A percentile compares a stretch with the other conserved stretches of the same genome.
Conservation (phyloP, 108 stramenopile genomes). For the Skeletonema marinoi region DNA sequence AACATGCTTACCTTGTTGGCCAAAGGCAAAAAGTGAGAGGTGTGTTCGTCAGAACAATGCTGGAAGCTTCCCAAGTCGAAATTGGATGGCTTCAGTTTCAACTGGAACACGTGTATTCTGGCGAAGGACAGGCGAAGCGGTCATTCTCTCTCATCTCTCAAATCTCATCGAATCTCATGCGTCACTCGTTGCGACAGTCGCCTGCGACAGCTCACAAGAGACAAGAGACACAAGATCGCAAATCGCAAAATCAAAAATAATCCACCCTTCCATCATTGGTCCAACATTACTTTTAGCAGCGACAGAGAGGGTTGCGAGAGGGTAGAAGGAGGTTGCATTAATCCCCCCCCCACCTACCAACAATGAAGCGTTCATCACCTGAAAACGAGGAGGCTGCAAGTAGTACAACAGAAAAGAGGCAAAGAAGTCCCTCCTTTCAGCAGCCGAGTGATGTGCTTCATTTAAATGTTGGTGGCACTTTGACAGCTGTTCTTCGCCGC, state of each 20-base stretch:
- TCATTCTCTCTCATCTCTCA: not conserved
- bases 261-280: too few relatives aligned
- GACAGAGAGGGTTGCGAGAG: not conserved
- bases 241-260: too few relatives aligned
- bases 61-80: not conserved
- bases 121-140: not conserved
- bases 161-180: not conserved
- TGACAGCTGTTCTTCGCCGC: constrained; percentile 52
- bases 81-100: constrained; percentile 1
- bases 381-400: not conserved
- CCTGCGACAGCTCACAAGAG: too few relatives aligned
- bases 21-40: not conserved
- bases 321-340: not conserved
- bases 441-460: constrained; percentile 53
- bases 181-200: too few relatives aligned
- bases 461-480: constrained; percentile 66
- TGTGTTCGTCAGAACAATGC: not conserved
- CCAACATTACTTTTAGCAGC: not conserved
- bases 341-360: not conserved
- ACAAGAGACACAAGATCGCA: too few relatives aligned
- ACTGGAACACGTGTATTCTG: not conserved
- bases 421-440: not conserved
- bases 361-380: not conserved
- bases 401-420: not conserved
- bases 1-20: not conserved